Conservation (phyloP, 2,329 filamentous ascomycete genomes). For the Ceratocystis eucalypticola region DNA sequence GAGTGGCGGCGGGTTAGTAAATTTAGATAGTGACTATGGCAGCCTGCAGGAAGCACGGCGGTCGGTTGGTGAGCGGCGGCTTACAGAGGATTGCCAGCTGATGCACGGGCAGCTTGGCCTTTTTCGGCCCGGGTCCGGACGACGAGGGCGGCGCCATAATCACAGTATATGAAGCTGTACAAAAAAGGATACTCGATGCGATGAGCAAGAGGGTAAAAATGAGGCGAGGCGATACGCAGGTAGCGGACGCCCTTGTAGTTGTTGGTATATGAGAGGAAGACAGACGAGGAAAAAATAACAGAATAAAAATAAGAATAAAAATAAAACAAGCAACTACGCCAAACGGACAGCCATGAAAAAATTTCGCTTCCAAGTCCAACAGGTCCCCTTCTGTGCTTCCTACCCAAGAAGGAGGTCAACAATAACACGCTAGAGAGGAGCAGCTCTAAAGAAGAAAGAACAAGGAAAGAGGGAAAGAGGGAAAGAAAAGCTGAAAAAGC, state of each 20-base stretch:
- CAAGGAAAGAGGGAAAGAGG: not conserved
- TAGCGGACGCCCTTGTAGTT: too few relatives aligned
- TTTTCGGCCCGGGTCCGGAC: slow-evolving; percentile 8
- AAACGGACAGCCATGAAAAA: not conserved
- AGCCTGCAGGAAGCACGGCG: not conserved
- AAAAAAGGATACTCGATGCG: not conserved
- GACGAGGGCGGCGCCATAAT: slow-evolving; percentile 5
- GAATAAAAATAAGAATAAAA: not conserved
- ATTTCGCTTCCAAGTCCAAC: not conserved
- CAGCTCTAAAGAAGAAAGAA: not conserved
- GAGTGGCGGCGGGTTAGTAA: too few relatives aligned
- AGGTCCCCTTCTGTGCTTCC: not conserved
- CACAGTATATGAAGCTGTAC: not conserved
- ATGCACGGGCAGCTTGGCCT: slow-evolving; percentile 17
- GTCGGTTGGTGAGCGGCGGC: slow-evolving; percentile 11
- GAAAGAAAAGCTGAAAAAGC: not conserved
- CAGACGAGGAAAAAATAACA: not conserved
- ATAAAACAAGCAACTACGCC: slow-evolving; percentile 1
- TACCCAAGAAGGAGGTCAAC: not conserved
- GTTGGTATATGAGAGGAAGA: not conserved
- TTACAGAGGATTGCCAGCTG: slow-evolving; percentile 17
- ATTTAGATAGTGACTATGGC: not conserved
- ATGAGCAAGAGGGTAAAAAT: not conserved
- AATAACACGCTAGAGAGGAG: not conserved
- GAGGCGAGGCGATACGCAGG: not conserved